Evolutionary conservation across 306 rosid species (phyloP).

Genomic region (Inga laurina): DNA sequence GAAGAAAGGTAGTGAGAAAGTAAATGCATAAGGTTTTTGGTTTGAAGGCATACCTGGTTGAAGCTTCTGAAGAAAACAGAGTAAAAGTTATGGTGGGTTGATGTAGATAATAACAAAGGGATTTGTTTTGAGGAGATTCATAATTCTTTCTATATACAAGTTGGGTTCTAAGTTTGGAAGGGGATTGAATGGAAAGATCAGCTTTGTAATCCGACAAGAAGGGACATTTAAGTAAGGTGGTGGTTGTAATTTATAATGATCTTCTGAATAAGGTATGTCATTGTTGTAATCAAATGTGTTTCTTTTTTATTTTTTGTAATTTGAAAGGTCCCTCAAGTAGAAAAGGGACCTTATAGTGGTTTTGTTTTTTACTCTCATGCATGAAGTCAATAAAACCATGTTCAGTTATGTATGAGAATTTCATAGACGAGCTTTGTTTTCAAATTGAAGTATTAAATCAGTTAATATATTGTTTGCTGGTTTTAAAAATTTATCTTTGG

Average conservation of each 20-base stretch:
- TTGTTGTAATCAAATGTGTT: constrained; percentile 23
- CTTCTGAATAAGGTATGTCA: constrained; percentile 39
- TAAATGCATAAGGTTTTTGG: constrained; percentile 25
- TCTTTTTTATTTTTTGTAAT: background rate
- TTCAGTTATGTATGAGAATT: background rate
- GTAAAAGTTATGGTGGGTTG: constrained; percentile 20
- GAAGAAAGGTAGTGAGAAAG: constrained; percentile 23
- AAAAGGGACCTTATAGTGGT: constrained; percentile 23
- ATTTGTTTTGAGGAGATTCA: constrained; percentile 32
- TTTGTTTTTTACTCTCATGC: constrained; percentile 10
- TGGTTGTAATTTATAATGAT: constrained; percentile 33
- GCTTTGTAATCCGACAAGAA: constrained; percentile 35
- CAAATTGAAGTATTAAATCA: background rate
- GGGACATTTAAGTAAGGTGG: constrained; percentile 5
- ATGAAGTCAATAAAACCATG: constrained; percentile 13
- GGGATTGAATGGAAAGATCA: constrained; percentile 31
- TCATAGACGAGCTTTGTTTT: background rate
- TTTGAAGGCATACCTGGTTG: constrained; percentile 21
- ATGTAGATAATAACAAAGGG: constrained; percentile 54
- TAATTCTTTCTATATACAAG: constrained; percentile 47
- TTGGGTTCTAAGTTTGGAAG: constrained; percentile 32
- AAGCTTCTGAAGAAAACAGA: background rate
- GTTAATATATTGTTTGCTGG: background rate
- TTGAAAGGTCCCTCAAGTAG: constrained; percentile 6
- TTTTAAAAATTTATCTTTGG: no score